A percentile compares a stretch with the other conserved stretches of the same genome.
These are phyloP conservation scores for Asterella californica DNA, from an alignment of 225 moss, liverwort and hornwort genomes.

Conservation along the genomic window DNA sequence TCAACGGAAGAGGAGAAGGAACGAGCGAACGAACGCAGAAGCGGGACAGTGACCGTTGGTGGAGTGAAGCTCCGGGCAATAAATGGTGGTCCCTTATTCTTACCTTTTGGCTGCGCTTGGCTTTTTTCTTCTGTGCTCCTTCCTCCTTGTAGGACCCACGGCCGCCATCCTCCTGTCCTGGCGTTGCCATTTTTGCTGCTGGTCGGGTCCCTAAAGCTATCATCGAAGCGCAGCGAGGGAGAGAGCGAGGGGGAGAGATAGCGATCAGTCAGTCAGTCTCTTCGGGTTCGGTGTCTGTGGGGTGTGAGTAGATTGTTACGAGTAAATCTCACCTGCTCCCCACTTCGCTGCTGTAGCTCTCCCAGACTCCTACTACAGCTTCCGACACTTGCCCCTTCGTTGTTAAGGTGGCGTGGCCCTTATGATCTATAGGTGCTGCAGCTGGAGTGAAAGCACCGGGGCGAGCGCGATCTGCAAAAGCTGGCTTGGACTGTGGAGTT, in stretches of 20 bases:
- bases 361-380: no score
- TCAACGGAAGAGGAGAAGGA: neutral
- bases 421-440: no score
- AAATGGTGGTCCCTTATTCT: slow-evolving; percentile 8
- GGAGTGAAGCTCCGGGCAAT: neutral
- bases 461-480: neutral
- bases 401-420: no score
- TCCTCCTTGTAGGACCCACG: neutral
- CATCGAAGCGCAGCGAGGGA: neutral
- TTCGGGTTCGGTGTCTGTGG: neutral
- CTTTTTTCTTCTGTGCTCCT: no score
- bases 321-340: neutral
- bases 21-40: neutral
- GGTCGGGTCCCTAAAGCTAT: neutral
- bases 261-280: neutral
- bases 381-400: no score
- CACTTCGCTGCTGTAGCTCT: neutral
- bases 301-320: neutral
- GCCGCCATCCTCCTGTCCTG: no score
- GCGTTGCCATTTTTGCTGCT: neutral
- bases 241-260: neutral
- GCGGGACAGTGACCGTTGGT: no score
- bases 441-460: no score
- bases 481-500: neutral
- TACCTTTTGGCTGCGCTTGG: neutral